Evolutionary conservation across 1,139 yeast genomes (phyloP).

Genomic region (Geotrichum aggregatum): DNA sequence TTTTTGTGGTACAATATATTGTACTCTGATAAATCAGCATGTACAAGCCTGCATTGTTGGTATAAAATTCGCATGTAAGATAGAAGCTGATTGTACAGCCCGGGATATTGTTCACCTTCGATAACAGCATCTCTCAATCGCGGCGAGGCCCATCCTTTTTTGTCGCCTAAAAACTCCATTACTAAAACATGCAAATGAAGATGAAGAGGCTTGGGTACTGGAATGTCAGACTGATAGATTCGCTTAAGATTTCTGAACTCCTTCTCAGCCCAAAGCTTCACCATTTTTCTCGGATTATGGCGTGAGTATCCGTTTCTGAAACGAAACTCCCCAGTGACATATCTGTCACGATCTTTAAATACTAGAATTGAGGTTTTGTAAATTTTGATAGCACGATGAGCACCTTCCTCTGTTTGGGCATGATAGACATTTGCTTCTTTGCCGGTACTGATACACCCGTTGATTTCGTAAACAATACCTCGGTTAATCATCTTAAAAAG

Average conservation of each 20-base stretch:
- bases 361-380: slow-evolving; percentile 94
- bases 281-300: slow-evolving; percentile 95
- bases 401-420: slow-evolving; percentile 66
- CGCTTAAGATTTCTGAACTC: slow-evolving; percentile 90
- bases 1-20: slow-evolving; percentile 80
- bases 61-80: slow-evolving; percentile 83
- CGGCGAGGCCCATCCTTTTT: slow-evolving; percentile 76
- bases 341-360: slow-evolving; percentile 91
- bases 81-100: slow-evolving; percentile 71
- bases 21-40: slow-evolving; percentile 95
- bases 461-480: slow-evolving; percentile 77
- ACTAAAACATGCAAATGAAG: slow-evolving; percentile 85
- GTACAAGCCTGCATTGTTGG: slow-evolving; percentile 84
- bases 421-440: slow-evolving; percentile 98
- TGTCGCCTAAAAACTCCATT: slow-evolving; percentile 84
- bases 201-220: slow-evolving; percentile 89
- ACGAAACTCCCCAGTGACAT: slow-evolving; percentile 93
- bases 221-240: slow-evolving; percentile 70
- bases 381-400: slow-evolving; percentile 73
- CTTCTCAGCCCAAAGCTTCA: slow-evolving; percentile 96
- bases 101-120: slow-evolving; percentile 51
- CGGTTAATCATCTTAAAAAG: slow-evolving; percentile 75
- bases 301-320: slow-evolving; percentile 80
- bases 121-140: slow-evolving; percentile 66
- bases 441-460: slow-evolving; percentile 94